These are phyloP conservation scores for Withania somnifera DNA, from an alignment of 305 asterid genomes.

Conservation along the genomic window DNA sequence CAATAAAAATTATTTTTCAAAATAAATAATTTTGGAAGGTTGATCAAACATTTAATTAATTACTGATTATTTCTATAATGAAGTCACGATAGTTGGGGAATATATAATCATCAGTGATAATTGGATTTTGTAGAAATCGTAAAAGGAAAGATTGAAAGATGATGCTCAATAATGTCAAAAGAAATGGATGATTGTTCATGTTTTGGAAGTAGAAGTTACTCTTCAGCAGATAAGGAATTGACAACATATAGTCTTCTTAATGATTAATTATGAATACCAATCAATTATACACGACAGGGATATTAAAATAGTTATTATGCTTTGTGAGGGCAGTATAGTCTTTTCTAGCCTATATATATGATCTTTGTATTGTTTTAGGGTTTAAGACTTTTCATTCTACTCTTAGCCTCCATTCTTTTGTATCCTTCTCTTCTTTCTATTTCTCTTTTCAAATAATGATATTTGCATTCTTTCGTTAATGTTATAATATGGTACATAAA, in stretches of 20 bases:
- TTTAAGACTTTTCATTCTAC: too few relatives aligned
- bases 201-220: not conserved
- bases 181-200: not conserved
- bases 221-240: not conserved
- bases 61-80: not conserved
- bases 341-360: too few relatives aligned
- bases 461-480: too few relatives aligned
- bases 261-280: not conserved
- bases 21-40: not conserved
- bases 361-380: too few relatives aligned
- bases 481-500: not conserved
- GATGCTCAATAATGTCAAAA: not conserved
- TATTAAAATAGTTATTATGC: too few relatives aligned
- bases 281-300: not conserved
- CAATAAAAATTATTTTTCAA: not conserved
- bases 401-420: too few relatives aligned
- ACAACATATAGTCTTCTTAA: not conserved
- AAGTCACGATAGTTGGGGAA: not conserved
- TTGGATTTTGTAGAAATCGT: not conserved
- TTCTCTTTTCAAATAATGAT: too few relatives aligned
- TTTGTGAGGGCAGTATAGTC: too few relatives aligned
- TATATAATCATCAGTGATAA: not conserved
- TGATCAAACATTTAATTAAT: not conserved
- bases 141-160: not conserved
- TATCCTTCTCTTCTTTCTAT: too few relatives aligned